phyloP scores from a whole-genome alignment of 176 grass and related monocot species.

The Bonia amplexicaulis region DNA sequence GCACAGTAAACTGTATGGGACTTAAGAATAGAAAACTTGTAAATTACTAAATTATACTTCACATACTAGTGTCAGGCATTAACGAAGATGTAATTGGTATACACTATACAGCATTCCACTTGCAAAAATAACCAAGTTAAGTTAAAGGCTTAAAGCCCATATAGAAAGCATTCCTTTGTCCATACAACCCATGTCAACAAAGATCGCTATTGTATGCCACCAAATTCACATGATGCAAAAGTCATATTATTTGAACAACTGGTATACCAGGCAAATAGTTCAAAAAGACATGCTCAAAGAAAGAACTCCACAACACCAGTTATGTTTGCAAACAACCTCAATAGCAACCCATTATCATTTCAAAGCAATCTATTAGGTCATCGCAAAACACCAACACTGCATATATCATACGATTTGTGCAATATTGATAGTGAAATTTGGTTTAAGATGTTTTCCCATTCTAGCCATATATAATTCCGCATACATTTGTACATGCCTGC shows the following conservation, averaged over 20 bases:
- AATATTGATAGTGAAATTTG: constrained; percentile 5
- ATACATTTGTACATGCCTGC: background rate
- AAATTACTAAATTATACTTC: background rate
- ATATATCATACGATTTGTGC: constrained; percentile 10
- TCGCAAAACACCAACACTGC: background rate
- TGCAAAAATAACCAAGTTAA: background rate
- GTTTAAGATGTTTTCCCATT: constrained; percentile 12
- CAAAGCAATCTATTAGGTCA: background rate
- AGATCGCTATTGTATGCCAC: background rate
- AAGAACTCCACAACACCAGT: background rate
- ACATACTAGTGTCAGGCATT: background rate
- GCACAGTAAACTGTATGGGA: background rate
- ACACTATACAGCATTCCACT: background rate
- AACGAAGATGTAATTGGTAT: background rate
- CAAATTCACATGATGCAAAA: constrained; percentile 5
- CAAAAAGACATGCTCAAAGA: background rate
- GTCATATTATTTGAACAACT: background rate
- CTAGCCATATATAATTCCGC: background rate
- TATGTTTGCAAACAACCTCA: constrained; percentile 17
- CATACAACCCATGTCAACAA: constrained; percentile 14
- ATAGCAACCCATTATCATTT: background rate
- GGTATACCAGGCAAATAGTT: background rate
- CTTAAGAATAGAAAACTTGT: background rate
- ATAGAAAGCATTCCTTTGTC: background rate
- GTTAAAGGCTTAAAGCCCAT: background rate